Conservation (phyloP, 2,329 filamentous ascomycete species). For the Zymoseptoria tritici region DNA sequence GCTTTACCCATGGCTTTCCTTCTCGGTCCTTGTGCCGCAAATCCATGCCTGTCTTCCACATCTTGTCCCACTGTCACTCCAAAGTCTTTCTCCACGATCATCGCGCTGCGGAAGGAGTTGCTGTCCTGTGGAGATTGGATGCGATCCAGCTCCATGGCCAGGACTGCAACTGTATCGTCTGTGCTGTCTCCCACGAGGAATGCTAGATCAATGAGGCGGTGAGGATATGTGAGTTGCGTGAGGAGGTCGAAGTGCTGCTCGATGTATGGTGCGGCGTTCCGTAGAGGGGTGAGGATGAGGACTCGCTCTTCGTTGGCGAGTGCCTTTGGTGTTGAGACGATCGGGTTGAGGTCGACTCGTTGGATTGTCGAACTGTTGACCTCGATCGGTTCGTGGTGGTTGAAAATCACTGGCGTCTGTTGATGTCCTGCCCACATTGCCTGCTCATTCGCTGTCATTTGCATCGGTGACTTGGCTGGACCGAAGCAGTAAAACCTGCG, state of each 20-base stretch:
- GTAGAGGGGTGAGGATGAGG: conserved; percentile 84
- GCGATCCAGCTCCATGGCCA: conserved; percentile 77
- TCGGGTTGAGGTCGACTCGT: conserved; percentile 74
- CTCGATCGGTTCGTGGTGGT: conserved; percentile 81
- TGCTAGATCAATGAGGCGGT: conserved; percentile 87
- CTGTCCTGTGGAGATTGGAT: conserved; percentile 72
- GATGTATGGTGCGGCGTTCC: conserved; percentile 76
- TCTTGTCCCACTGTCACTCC: conserved; percentile 65
- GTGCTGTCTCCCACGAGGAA: conserved; percentile 89
- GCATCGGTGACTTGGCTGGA: conserved; percentile 88
- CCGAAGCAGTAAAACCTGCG: conserved; percentile 94
- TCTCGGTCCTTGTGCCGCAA: conserved; percentile 78
- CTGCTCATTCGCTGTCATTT: conserved; percentile 88
- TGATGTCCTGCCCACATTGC: conserved; percentile 81
- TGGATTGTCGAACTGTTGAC: conserved; percentile 75
- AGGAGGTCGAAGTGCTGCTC: conserved; percentile 91
- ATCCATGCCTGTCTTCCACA: conserved; percentile 77
- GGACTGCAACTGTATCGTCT: conserved; percentile 84
- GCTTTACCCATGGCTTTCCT: conserved; percentile 85
- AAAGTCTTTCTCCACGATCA: conserved; percentile 89
- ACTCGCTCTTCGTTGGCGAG: conserved; percentile 75
- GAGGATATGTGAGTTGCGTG: conserved; percentile 83
- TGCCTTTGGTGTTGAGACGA: conserved; percentile 74
- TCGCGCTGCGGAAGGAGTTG: conserved; percentile 76
- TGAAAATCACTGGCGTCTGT: conserved; percentile 90